Percentiles rank a stretch among this genome's conserved stretches.
These are phyloP conservation scores for Isatis tinctoria DNA, from an alignment of 345 rosid genomes.

Conservation along the genomic window DNA sequence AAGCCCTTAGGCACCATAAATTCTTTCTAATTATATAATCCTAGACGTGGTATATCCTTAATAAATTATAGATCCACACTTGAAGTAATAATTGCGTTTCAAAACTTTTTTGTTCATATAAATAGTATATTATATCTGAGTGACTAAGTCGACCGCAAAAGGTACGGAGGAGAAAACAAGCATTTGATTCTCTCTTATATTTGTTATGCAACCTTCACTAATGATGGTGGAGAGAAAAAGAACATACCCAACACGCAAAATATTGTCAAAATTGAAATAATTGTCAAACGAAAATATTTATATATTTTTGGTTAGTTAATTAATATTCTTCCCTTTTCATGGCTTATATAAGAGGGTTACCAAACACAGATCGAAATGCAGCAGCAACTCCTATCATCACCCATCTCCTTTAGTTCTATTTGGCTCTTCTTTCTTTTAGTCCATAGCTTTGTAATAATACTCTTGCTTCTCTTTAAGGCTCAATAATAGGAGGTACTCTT, in stretches of 20 bases:
- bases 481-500: conserved; percentile 31
- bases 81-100: background rate
- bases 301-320: background rate
- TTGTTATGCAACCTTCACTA: conserved; percentile 31
- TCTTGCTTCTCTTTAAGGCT: conserved; percentile 13
- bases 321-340: background rate
- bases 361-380: conserved; percentile 23
- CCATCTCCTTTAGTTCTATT: conserved; percentile 28
- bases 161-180: conserved; percentile 38
- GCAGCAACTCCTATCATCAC: conserved; percentile 38
- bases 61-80: background rate
- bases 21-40: conserved; percentile 19
- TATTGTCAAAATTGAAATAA: conserved; percentile 25
- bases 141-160: conserved; percentile 24
- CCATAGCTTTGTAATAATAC: conserved; percentile 23
- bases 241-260: conserved; percentile 5
- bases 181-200: conserved; percentile 28
- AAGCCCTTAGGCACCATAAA: conserved; percentile 14
- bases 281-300: background rate
- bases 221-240: conserved; percentile 39
- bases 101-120: background rate
- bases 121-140: background rate
- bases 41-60: background rate
- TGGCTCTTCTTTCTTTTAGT: conserved; percentile 24
- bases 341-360: conserved; percentile 30